Conservation (phyloP, 305 asterid species). For the Salvia sclarea region DNA sequence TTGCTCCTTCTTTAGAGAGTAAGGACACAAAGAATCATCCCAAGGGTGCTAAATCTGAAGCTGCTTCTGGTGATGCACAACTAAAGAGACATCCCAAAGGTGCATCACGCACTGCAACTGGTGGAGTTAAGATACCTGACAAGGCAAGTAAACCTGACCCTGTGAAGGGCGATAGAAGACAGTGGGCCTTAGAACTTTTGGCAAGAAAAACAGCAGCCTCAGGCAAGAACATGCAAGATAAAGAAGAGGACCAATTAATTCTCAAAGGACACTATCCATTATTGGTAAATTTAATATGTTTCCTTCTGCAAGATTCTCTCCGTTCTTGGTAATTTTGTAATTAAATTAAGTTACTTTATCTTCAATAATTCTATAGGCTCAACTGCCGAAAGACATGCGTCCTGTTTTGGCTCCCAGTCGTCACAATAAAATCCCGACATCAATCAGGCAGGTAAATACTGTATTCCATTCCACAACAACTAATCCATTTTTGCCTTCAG, state of each 20-base stretch:
- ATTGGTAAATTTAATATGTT: conserved; percentile 51
- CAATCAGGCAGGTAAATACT: conserved; percentile 81
- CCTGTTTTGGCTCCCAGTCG: conserved; percentile 80
- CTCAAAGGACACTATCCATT: conserved; percentile 72
- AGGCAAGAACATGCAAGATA: conserved; percentile 57
- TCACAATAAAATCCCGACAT: conserved; percentile 71
- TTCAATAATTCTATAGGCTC: conserved; percentile 62
- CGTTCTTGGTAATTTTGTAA: conserved; percentile 27
- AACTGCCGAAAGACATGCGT: conserved; percentile 87
- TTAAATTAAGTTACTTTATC: conserved; percentile 26
- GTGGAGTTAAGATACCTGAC: conserved; percentile 47
- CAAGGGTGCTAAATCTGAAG: conserved; percentile 47
- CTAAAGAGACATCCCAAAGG: conserved; percentile 41
- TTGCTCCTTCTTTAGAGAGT: conserved; percentile 39
- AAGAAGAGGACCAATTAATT: conserved; percentile 52
- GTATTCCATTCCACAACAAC: conserved; percentile 24
- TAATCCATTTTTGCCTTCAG: conserved; percentile 14
- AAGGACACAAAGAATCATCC: conserved; percentile 45
- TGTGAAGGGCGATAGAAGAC: conserved; percentile 68
- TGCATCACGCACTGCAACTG: conserved; percentile 31
- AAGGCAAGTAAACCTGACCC: conserved; percentile 42
- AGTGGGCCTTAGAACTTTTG: conserved; percentile 95
- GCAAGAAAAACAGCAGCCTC: conserved; percentile 77
- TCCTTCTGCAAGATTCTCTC: conserved; percentile 15
- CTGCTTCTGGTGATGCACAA: conserved; percentile 44